Base-by-base conservation (phyloP, 495 filamentous ascomycete genomes). In the Podospora bellae-mahoneyi region DNA sequence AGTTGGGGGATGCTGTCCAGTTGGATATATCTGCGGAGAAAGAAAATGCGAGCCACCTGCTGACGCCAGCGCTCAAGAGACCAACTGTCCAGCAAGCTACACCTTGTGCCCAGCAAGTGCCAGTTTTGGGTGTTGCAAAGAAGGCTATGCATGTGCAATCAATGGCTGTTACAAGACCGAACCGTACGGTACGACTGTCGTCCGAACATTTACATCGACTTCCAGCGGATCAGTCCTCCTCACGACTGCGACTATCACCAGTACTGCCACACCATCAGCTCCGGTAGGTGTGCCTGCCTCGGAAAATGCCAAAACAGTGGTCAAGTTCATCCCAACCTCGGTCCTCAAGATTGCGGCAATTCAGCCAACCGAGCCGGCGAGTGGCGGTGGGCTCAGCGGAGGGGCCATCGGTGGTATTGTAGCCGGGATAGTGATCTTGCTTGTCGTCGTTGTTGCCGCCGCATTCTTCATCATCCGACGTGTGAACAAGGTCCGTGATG, bases 351-450 rank as follows among this genome's bases (percentile, higher is more conserved):
- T 74, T 19, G 62, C 73, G 15, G 70, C 32, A 9, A 60, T 6
- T 23, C 23, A 65, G 0, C 54, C 63, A 19, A 34, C 60, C 59
- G 64, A 54, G 20, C 69, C 70, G 3, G 20, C 34, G 23, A 70
- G 71, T 10, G 54, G 63, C n/a, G 64, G 65, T 6, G 75, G 75
- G 5, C 78, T 84, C 44, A 78, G 75, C 15, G 60, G 62, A 1
- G 70, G 70, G 0, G 75, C 78, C 10, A 65, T 84, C 0, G 82
- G 79, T 2, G 82, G 82, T 6, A 83, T 84, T 64, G 73, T 83
- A n/a, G 77, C 74, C 53, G 82, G 80, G 13, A 80, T 74, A 5
- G 71, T 82, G n/a, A 74, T 71, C 7, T 53, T 83, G 0, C 65
- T 83, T 0, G n/a, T 80, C 9, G 67, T 77, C 48, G 75, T 83